Base-by-base conservation (phyloP, 257 asterid species). In the Rehmannia glutinosa region DNA sequence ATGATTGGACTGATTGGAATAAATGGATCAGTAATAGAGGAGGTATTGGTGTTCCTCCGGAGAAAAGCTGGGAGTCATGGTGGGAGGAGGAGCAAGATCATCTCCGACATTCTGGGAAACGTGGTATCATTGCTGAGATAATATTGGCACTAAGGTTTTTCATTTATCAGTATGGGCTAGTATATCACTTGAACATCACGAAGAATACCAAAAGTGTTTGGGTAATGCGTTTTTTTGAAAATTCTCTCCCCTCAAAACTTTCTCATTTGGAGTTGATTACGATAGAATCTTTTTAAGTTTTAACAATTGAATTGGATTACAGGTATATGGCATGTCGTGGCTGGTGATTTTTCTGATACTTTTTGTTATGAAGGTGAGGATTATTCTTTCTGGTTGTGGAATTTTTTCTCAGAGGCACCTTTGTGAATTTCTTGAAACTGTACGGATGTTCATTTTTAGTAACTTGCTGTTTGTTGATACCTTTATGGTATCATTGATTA, bases 21-120 rank as follows among this genome's bases (percentile, higher is more conserved):
- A 93, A 93, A 82, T 93, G 99, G 99, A 90, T 93, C 11, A 82
- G 97, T 50, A 93, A 88, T 73, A 81, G 89, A 74, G 99, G 99
- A 56, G 99, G 99, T 73, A 93, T 93, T 57, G 99, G 99, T 78
- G 99, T 93, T 21, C 94, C 88, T 45, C 87, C 99, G 1, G 95
- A 82, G 83, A 93, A 91, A 74, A 93, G 99, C 82, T 93, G 99
- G 99, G 99, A 93, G 74, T 93, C 99, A 54, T 93, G 99, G 99
- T 93, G 99, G 99, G 96, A 93, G 47, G 96, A 93, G 83, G 99
- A 93, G 78, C 99, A 93, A 81, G 97, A 93, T 49, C 98, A 90
- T 85, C 96, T 93, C 72, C 95, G 84, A 46, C 92, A 90, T 67
- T 84, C 97, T 36, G 98, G 98, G 62, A 74, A 78, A 56, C 98